A percentile compares a stretch with the other conserved stretches of the same genome.
phyloP scores from a whole-genome alignment of 1,139 yeast genomes.

The Pichia sp. region DNA sequence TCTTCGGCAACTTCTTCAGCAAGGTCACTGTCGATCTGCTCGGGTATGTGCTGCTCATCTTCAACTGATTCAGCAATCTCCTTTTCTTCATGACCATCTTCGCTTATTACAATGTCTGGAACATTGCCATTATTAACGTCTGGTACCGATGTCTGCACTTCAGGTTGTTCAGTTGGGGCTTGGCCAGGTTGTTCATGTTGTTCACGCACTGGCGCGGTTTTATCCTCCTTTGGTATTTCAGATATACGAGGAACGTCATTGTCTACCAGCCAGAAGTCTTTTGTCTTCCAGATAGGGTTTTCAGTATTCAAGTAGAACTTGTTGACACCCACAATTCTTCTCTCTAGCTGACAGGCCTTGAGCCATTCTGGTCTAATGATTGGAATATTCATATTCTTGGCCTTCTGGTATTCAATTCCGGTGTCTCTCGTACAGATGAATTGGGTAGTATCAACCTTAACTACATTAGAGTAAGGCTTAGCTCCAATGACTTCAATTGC shows the following conservation, averaged over 20 bases:
- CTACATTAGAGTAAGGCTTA: slow-evolving; percentile 62
- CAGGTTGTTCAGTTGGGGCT: too few species aligned
- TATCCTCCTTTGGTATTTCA: neutral
- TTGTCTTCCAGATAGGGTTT: slow-evolving; percentile 26
- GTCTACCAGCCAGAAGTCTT: slow-evolving; percentile 29
- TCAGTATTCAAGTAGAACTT: slow-evolving; percentile 61
- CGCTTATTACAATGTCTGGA: neutral
- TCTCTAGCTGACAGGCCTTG: slow-evolving; percentile 85
- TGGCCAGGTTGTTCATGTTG: too few species aligned
- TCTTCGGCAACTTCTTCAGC: slow-evolving; percentile 8
- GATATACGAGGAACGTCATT: too few species aligned
- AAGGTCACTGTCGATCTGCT: slow-evolving; percentile 1
- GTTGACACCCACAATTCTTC: slow-evolving; percentile 88
- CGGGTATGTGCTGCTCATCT: too few species aligned
- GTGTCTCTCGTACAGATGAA: slow-evolving; percentile 60
- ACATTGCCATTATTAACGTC: neutral
- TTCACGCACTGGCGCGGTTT: neutral
- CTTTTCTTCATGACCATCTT: neutral
- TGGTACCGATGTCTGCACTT: too few species aligned
- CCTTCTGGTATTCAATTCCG: slow-evolving; percentile 59
- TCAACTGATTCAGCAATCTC: slow-evolving; percentile 1
- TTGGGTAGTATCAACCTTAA: slow-evolving; percentile 90
- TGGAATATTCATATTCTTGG: slow-evolving; percentile 84
- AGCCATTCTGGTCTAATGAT: slow-evolving; percentile 96
- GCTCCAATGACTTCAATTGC: slow-evolving; percentile 76